These are phyloP conservation scores for Phytophthora sp. DNA, from an alignment of 352 stramenopile genomes.

Conservation along the genomic window DNA sequence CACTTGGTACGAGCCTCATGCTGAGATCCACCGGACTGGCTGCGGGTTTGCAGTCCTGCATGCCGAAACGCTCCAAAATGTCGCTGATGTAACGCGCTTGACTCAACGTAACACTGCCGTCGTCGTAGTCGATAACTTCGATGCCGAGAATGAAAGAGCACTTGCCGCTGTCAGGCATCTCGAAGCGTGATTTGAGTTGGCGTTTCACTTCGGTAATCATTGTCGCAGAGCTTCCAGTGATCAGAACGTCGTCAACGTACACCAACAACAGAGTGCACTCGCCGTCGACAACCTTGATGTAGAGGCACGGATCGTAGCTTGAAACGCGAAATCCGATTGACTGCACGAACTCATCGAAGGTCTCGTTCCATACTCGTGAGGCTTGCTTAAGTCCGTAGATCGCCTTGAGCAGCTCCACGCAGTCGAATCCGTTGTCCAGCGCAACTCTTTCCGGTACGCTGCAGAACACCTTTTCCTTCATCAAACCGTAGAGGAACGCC, in stretches of 20 bases:
- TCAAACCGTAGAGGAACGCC: slow-evolving; percentile 1
- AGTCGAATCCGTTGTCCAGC: slow-evolving; percentile 5
- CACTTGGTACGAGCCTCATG: slow-evolving; percentile 1
- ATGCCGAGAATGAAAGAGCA: slow-evolving; percentile 18
- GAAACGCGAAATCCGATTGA: slow-evolving; percentile 11
- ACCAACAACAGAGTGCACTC: slow-evolving; percentile 9
- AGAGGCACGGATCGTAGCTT: slow-evolving; percentile 12
- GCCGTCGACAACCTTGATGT: slow-evolving; percentile 12
- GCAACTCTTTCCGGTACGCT: not conserved
- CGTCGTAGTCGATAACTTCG: slow-evolving; percentile 1
- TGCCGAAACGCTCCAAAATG: slow-evolving; percentile 13
- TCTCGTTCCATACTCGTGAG: no score
- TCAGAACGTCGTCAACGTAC: slow-evolving; percentile 18
- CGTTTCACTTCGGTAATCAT: slow-evolving; percentile 7
- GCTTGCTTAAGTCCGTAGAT: no score
- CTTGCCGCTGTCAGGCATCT: slow-evolving; percentile 25
- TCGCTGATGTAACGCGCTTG: not conserved
- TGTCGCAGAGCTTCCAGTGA: slow-evolving; percentile 4
- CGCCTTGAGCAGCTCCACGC: no score
- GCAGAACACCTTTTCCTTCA: slow-evolving; percentile 3
- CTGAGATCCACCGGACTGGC: slow-evolving; percentile 4
- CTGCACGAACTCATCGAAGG: no score
- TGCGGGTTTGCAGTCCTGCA: slow-evolving; percentile 3
- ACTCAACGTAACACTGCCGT: slow-evolving; percentile 8
- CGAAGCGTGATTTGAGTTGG: slow-evolving; percentile 22